Percentiles rank a stretch among this genome's conserved stretches.
Evolutionary conservation across 257 asterid species (phyloP).

Genomic region (Fraxinus americana): DNA sequence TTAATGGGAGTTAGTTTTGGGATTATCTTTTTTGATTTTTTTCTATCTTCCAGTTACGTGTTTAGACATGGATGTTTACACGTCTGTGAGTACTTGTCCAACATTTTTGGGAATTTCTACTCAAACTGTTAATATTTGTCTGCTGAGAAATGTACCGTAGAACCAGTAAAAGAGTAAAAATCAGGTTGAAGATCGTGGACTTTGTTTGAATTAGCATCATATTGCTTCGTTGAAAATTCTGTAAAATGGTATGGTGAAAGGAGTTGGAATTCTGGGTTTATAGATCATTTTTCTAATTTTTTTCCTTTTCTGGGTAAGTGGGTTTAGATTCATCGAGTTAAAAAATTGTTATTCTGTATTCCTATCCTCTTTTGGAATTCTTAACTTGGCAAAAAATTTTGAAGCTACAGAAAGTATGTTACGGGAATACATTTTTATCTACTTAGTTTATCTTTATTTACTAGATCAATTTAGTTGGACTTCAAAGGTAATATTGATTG

Average conservation of each 20-base stretch:
- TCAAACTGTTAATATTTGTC: neutral
- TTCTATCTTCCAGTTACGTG: neutral
- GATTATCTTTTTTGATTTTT: neutral
- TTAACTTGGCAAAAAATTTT: no score
- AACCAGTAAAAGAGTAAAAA: neutral
- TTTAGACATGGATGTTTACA: neutral
- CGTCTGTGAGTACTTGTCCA: no score
- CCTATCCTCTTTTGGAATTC: no score
- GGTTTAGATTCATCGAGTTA: neutral
- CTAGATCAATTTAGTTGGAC: neutral
- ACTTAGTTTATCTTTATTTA: neutral
- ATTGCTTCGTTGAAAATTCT: neutral
- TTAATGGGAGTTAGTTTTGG: neutral
- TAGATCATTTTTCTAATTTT: neutral
- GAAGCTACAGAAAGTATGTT: neutral
- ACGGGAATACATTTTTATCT: no score
- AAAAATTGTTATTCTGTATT: neutral
- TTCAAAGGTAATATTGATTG: neutral
- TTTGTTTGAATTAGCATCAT: neutral
- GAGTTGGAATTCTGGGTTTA: neutral
- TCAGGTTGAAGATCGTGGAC: neutral
- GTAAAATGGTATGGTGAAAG: neutral
- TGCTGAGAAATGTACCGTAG: neutral
- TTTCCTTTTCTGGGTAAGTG: neutral
- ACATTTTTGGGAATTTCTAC: neutral